Evolutionary conservation across 108 stramenopile species (phyloP).

Genomic region (Halocafeteria seosinensis): DNA sequence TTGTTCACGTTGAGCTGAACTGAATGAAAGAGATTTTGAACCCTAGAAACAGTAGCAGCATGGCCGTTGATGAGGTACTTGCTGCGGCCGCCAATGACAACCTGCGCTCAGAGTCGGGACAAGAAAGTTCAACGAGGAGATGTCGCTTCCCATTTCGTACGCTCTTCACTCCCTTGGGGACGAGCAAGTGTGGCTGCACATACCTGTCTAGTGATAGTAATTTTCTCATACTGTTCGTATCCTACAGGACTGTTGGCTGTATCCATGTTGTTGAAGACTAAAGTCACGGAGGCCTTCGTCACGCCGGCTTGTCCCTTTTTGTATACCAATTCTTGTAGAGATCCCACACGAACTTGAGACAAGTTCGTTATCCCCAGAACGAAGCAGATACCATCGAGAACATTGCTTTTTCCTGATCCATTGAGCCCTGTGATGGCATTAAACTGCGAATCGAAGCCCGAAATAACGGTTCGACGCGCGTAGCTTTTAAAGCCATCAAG

Average conservation of each 20-base stretch:
- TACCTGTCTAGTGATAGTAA: slow-evolving; percentile 67
- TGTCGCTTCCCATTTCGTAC: no score
- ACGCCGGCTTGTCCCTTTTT: slow-evolving; percentile 98
- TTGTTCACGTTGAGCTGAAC: slow-evolving; percentile 99
- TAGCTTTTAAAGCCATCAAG: slow-evolving; percentile 99
- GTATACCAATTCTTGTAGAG: slow-evolving; percentile 92
- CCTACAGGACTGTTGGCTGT: slow-evolving; percentile 63
- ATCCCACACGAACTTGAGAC: slow-evolving; percentile 80
- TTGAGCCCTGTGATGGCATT: slow-evolving; percentile 98
- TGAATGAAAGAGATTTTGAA: slow-evolving; percentile 91
- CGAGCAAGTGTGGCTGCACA: no score
- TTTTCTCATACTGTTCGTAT: slow-evolving; percentile 68
- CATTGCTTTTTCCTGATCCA: slow-evolving; percentile 94
- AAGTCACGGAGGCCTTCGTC: slow-evolving; percentile 84
- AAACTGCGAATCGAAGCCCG: slow-evolving; percentile 95
- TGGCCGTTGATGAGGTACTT: slow-evolving; percentile 95
- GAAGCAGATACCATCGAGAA: slow-evolving; percentile 94
- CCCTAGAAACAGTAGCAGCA: slow-evolving; percentile 67
- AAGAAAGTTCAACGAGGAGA: no score
- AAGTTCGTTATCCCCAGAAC: slow-evolving; percentile 93
- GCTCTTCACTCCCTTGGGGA: no score
- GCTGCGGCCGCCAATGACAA: slow-evolving; percentile 85
- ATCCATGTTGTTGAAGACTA: slow-evolving; percentile 86
- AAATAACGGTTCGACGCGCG: slow-evolving; percentile 80
- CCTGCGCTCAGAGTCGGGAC: slow-evolving; percentile 45